Conservation (phyloP, 1,139 yeast species). For the Taiozyma onychis region DNA sequence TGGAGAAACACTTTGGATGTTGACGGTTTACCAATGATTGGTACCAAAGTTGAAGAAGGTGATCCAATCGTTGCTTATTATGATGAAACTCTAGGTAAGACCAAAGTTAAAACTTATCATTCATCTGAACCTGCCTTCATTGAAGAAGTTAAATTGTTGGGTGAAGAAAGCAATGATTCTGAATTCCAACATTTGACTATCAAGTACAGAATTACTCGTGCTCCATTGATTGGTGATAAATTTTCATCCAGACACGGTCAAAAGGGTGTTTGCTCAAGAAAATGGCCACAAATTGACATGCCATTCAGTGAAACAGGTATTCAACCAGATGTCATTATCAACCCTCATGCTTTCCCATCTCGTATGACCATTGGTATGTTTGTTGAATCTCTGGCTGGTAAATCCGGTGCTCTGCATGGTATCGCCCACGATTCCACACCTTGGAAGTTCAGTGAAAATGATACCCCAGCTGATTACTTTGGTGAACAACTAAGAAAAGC, state of each 20-base stretch:
- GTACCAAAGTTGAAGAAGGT: slow-evolving; percentile 86
- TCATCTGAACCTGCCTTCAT: slow-evolving; percentile 92
- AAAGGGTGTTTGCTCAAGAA: slow-evolving; percentile 98
- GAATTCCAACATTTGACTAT: slow-evolving; percentile 85
- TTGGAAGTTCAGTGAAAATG: slow-evolving; percentile 85
- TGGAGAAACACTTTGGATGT: slow-evolving; percentile 87
- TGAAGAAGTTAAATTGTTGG: slow-evolving; percentile 89
- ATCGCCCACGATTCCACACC: slow-evolving; percentile 97
- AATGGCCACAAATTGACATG: slow-evolving; percentile 96
- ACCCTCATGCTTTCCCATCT: slow-evolving; percentile 99
- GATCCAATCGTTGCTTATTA: slow-evolving; percentile 92
- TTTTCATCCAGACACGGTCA: slow-evolving; percentile 98
- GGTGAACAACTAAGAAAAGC: slow-evolving; percentile 86
- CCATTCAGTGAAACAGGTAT: slow-evolving; percentile 96
- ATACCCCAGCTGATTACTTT: slow-evolving; percentile 96
- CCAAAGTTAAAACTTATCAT: slow-evolving; percentile 89
- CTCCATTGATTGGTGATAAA: slow-evolving; percentile 95
- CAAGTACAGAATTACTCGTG: slow-evolving; percentile 86
- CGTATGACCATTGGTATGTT: slow-evolving; percentile 99
- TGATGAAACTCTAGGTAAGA: slow-evolving; percentile 88
- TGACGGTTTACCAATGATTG: slow-evolving; percentile 92
- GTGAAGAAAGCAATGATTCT: slow-evolving; percentile 72
- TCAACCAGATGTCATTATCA: slow-evolving; percentile 94
- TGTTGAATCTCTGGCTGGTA: slow-evolving; percentile 96
- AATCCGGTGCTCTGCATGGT: slow-evolving; percentile 97